These are phyloP conservation scores for Cicer judaicum DNA, from an alignment of 306 rosid genomes.

Conservation along the genomic window DNA sequence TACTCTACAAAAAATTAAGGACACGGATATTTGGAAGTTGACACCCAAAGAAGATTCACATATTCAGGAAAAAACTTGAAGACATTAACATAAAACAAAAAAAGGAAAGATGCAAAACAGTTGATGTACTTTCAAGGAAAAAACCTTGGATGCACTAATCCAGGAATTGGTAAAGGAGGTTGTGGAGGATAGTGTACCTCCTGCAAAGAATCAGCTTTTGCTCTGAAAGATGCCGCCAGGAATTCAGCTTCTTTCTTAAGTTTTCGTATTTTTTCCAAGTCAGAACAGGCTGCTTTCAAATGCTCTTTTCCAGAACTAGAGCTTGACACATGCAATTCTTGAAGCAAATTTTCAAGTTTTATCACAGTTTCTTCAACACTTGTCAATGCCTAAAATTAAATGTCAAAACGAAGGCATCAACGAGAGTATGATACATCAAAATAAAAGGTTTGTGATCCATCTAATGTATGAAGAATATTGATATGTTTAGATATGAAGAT, in stretches of 20 bases:
- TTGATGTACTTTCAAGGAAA: constrained; percentile 18
- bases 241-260: constrained; percentile 97
- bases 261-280: constrained; percentile 93
- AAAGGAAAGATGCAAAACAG: constrained; percentile 17
- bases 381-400: constrained; percentile 78
- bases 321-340: constrained; percentile 84
- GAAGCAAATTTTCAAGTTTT: constrained; percentile 92
- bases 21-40: background rate
- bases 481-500: constrained; percentile 3
- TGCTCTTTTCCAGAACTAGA: constrained; percentile 90
- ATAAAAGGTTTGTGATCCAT: constrained; percentile 28
- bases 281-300: constrained; percentile 96
- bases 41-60: background rate
- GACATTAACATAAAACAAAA: background rate
- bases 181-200: constrained; percentile 54
- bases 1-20: background rate
- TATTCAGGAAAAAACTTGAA: constrained; percentile 21
- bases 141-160: constrained; percentile 17
- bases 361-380: constrained; percentile 85
- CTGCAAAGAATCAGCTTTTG: constrained; percentile 88
- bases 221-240: constrained; percentile 93
- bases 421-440: constrained; percentile 28
- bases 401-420: constrained; percentile 44
- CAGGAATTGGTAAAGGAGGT: constrained; percentile 34
- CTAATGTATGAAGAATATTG: constrained; percentile 25